Base-by-base conservation (phyloP, 176 grass and related monocot species). In the Zoysia japonica region DNA sequence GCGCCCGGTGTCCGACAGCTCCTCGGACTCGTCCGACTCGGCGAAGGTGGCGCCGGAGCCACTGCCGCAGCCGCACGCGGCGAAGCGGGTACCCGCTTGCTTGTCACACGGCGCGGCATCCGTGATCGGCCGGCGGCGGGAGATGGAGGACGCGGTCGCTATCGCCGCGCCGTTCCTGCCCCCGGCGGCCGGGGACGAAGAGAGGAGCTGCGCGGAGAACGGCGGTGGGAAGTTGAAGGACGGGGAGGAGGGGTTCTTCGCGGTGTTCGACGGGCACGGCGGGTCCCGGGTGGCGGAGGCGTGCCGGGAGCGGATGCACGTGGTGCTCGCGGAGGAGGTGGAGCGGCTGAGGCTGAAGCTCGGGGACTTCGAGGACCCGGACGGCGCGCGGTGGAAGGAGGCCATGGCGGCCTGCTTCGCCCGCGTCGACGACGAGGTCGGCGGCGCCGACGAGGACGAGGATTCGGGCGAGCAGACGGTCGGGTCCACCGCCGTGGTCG, bases 301-400 rank as follows among this genome's bases (percentile, higher is more conserved):
- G 63, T 92, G 90, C 83, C 49, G 60, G 66, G 55, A 88, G 8
- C 61, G 85, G 51, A 79, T 95, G 78, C 89, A 92, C 87, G 85
- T 89, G 59, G 87, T 87, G 52, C 74, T 95, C 70, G 89, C 92
- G 76, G 87, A 96, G 80, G 87, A 90, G 87, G n/a, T 96, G 90
- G 68, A 88, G 61, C 79, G 67, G 5, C 74, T 67, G 20, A 42
- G 42, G 19, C 54, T 16, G 9, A 11, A 54, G 2, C 67, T 37
- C 36, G 49, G 28, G 36, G 71, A 56, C 7, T 39, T 10, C 4
- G 67, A 12, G 1, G 70, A 13, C 42, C 36, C 7, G n/a, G 72
- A 61, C 65, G 17, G 44, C 47, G 49, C 19, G 63, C 45, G 57
- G 20, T 90, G 93, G 90, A 83, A 69, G 80, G 85, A 75, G 76